phyloP scores from a whole-genome alignment of 2,329 filamentous ascomycete species.

The Rhinocladiella similis region DNA sequence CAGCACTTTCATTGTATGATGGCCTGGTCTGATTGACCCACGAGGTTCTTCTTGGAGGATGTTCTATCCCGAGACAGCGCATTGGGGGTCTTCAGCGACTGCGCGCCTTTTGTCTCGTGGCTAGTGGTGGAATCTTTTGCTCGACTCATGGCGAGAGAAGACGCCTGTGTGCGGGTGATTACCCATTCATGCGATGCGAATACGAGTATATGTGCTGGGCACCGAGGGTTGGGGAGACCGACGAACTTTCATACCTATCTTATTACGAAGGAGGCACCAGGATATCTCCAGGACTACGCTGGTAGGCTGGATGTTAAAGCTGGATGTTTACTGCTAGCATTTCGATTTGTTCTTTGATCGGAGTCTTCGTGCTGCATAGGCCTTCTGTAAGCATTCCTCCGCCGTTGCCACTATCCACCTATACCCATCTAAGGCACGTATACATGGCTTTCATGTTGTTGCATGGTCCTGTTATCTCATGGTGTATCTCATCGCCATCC shows the following conservation, averaged over 20 bases:
- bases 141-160: not conserved
- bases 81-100: too few relatives aligned
- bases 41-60: not conserved
- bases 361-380: too few relatives aligned
- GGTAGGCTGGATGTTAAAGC: too few relatives aligned
- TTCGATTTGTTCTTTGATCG: too few relatives aligned
- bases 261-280: not conserved
- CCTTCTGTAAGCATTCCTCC: too few relatives aligned
- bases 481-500: too few relatives aligned
- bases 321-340: too few relatives aligned
- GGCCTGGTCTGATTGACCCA: slow-evolving; percentile 72
- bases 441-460: too few relatives aligned
- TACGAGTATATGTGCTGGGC: not conserved
- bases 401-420: too few relatives aligned
- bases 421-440: too few relatives aligned
- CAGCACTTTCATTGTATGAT: slow-evolving; percentile 92
- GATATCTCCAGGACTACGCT: not conserved
- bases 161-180: not conserved
- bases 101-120: not conserved
- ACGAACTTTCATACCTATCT: not conserved
- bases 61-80: not conserved
- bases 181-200: not conserved
- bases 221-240: not conserved
- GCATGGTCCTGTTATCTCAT: too few relatives aligned
- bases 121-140: not conserved